These are phyloP conservation scores for Stylonectria norvegica DNA, from an alignment of 2,329 filamentous ascomycete species.

Conservation along the genomic window DNA sequence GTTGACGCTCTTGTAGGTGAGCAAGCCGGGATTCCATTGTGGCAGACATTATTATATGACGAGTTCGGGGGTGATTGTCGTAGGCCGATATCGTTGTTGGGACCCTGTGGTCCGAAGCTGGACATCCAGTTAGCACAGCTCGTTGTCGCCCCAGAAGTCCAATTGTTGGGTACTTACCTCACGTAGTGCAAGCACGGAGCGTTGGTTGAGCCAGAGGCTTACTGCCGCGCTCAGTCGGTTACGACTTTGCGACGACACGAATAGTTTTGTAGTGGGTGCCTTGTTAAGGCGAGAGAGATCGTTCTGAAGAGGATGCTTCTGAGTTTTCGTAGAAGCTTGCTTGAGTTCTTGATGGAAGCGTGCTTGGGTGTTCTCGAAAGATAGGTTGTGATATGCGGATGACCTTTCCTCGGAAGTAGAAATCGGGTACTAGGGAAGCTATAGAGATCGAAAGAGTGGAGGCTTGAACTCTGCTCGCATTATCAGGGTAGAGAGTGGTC, in stretches of 20 bases:
- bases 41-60: no score
- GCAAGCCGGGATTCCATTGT: no score
- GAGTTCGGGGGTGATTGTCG: constrained; percentile 44
- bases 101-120: constrained; percentile 49
- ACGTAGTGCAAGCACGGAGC: constrained; percentile 79
- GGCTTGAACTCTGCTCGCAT: constrained; percentile 21
- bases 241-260: constrained; percentile 35
- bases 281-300: constrained; percentile 31
- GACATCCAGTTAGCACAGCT: constrained; percentile 1
- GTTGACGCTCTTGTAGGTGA: no score
- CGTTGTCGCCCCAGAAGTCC: background rate
- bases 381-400: constrained; percentile 12
- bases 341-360: constrained; percentile 15
- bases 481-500: constrained; percentile 21
- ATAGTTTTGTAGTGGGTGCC: constrained; percentile 26
- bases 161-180: constrained; percentile 55
- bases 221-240: constrained; percentile 48
- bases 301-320: no score
- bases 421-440: constrained; percentile 19
- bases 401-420: constrained; percentile 12
- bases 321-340: constrained; percentile 19
- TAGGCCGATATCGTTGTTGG: constrained; percentile 49
- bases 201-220: constrained; percentile 60
- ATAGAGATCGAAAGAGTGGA: constrained; percentile 22
- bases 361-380: constrained; percentile 9